Base-by-base conservation (phyloP, 768 basidiomycete genomes). In the Tylopilus sp. region DNA sequence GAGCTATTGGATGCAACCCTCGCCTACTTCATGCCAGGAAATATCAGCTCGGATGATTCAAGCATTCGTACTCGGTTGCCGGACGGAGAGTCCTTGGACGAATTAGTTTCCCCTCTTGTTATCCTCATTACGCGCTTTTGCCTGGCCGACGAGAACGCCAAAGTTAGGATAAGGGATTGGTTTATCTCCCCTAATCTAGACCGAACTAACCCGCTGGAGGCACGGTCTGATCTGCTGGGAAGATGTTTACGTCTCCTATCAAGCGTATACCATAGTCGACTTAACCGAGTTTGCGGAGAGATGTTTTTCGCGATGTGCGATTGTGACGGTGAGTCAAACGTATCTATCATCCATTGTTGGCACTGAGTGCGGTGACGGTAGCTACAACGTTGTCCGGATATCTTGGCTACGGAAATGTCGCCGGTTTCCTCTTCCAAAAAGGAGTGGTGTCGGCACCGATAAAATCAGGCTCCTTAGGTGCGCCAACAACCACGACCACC, bases 351-450 rank as follows among this genome's bases (percentile, higher is more conserved):
- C 10, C 43, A 7, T 50, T 6, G 18, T 31, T 47, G 25, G 13
- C 40, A 26, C 43, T 53, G 41, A 54, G 11, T 36, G 4, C 13
- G n/a, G 36, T 12, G 22, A 21, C 18, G 20, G 43, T 62, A 85
- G 92, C 88, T n/a, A 74, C 79, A 6, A 79, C 76, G 0, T 73
- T 98, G 15, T 80, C 82, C n/a, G 78, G 82, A 4, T 80, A 88
- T 40, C 79, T 97, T 47, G 95, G 95, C 7, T 99, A 99, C 60
- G 95, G 95, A 38, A 94, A 94, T 65, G 92, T 94, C 38, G 92
- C 94, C 0, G 97, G 97, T 1, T 89, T 92, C 76, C 76, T 99
- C 22, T 95, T 92, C 73, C 84, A 88, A 65, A 95, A 93, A 63
- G 94, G 93, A 15, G 77, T 98, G 59, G 76, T 88, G 62, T 78